phyloP scores from a whole-genome alignment of 768 basidiomycete genomes.

The Suillus occidentalis region DNA sequence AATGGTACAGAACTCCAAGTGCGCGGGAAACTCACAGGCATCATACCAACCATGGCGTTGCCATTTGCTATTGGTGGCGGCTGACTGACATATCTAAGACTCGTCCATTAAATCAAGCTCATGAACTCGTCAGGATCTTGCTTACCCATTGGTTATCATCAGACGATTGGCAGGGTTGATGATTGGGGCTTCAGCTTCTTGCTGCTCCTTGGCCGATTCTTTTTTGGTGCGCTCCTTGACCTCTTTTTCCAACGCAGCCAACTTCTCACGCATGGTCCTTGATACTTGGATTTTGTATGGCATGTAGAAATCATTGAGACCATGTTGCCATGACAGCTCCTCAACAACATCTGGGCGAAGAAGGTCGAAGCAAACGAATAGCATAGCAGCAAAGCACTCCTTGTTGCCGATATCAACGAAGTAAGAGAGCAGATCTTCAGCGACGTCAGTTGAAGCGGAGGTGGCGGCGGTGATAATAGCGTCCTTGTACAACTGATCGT shows the following conservation, averaged over 20 bases:
- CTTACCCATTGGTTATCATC: conserved; percentile 67
- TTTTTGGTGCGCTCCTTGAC: conserved; percentile 86
- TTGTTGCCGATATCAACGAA: conserved; percentile 99
- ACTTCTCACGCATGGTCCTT: conserved; percentile 76
- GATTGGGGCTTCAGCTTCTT: conserved; percentile 82
- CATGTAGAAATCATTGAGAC: conserved; percentile 96
- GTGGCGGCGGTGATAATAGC: conserved; percentile 89
- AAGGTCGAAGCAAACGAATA: conserved; percentile 96
- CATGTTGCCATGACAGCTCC: conserved; percentile 96
- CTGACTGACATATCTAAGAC: conserved; percentile 56
- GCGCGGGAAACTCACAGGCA: conserved; percentile 50
- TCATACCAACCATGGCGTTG: conserved; percentile 49
- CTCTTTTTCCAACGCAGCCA: conserved; percentile 83
- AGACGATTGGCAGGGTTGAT: conserved; percentile 77
- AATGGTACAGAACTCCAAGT: background rate
- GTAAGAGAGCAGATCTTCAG: conserved; percentile 93
- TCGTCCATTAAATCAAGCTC: conserved; percentile 10
- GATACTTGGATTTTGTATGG: conserved; percentile 91
- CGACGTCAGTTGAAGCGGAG: conserved; percentile 84
- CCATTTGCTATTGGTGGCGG: conserved; percentile 67
- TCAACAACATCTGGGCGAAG: conserved; percentile 89
- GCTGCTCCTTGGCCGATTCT: conserved; percentile 85
- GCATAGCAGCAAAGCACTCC: conserved; percentile 90
- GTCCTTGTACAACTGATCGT: conserved; percentile 97
- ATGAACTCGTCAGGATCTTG: background rate